These are phyloP conservation scores for Colletotrichum tamarilloi DNA, from an alignment of 2,329 filamentous ascomycete species.

Conservation along the genomic window DNA sequence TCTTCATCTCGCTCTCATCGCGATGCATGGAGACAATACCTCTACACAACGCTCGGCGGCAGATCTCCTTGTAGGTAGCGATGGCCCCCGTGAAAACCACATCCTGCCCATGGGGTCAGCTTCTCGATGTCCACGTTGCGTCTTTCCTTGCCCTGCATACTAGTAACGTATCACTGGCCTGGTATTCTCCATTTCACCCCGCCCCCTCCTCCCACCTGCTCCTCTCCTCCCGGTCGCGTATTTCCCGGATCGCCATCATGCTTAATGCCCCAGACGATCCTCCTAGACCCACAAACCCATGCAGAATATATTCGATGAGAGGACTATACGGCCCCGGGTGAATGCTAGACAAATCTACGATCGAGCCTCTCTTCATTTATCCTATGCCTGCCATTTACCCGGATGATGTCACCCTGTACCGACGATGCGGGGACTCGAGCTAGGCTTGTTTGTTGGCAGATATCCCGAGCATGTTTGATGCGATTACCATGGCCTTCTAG, in stretches of 20 bases:
- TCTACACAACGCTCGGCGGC: not conserved
- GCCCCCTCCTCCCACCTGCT: not conserved
- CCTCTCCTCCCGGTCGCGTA: not conserved
- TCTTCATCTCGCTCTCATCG: not conserved
- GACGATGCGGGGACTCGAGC: constrained; percentile 2
- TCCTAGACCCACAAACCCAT: not conserved
- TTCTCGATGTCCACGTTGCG: not conserved
- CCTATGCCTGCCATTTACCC: constrained; percentile 6
- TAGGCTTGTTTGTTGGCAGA: not conserved
- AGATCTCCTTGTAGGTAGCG: too few relatives aligned
- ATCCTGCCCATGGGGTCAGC: not conserved
- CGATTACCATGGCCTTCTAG: not conserved
- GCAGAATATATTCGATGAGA: not conserved
- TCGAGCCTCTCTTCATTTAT: not conserved
- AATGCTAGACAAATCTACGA: not conserved
- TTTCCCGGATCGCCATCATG: not conserved
- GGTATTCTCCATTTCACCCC: not conserved
- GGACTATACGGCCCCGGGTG: not conserved
- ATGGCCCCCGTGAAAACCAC: not conserved
- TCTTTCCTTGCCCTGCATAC: not conserved
- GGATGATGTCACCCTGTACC: constrained; percentile 4
- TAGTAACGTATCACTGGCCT: not conserved
- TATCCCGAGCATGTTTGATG: not conserved
- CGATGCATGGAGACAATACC: too few relatives aligned
- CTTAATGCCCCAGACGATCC: not conserved